These are phyloP conservation scores for Yamadazyma taylorii DNA, from an alignment of 1,139 yeast species.

Conservation along the genomic window DNA sequence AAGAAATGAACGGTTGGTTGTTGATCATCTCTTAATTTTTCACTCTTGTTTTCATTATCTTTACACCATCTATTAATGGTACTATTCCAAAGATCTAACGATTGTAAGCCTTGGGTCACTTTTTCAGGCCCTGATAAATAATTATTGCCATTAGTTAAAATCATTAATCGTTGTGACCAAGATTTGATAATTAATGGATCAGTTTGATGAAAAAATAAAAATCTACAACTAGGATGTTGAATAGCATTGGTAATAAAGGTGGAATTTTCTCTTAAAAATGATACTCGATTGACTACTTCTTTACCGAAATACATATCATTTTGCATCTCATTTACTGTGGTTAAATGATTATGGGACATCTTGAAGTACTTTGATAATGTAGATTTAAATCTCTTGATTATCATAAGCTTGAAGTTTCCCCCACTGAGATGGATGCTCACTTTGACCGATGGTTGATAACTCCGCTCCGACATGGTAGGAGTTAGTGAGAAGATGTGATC, in stretches of 20 bases:
- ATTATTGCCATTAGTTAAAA: slow-evolving; percentile 37
- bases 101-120: slow-evolving; percentile 17
- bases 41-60: slow-evolving; percentile 36
- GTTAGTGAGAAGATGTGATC: too few relatives aligned
- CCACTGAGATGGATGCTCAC: background rate
- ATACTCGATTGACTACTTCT: slow-evolving; percentile 71
- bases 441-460: too few relatives aligned
- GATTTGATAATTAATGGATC: slow-evolving; percentile 39
- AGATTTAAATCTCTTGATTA: slow-evolving; percentile 13
- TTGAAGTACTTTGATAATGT: slow-evolving; percentile 13
- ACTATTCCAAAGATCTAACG: slow-evolving; percentile 24
- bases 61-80: slow-evolving; percentile 27
- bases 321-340: slow-evolving; percentile 23
- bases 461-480: too few relatives aligned
- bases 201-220: slow-evolving; percentile 48
- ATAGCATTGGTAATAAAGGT: slow-evolving; percentile 59
- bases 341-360: slow-evolving; percentile 18
- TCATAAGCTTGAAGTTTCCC: slow-evolving; percentile 4
- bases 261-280: slow-evolving; percentile 70
- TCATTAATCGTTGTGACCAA: slow-evolving; percentile 29
- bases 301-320: slow-evolving; percentile 48
- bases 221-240: slow-evolving; percentile 51
- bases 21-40: slow-evolving; percentile 29
- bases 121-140: slow-evolving; percentile 20
- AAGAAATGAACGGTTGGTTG: slow-evolving; percentile 58